Conservation (phyloP, 2,329 filamentous ascomycete genomes). For the Hypoxylon sp. region DNA sequence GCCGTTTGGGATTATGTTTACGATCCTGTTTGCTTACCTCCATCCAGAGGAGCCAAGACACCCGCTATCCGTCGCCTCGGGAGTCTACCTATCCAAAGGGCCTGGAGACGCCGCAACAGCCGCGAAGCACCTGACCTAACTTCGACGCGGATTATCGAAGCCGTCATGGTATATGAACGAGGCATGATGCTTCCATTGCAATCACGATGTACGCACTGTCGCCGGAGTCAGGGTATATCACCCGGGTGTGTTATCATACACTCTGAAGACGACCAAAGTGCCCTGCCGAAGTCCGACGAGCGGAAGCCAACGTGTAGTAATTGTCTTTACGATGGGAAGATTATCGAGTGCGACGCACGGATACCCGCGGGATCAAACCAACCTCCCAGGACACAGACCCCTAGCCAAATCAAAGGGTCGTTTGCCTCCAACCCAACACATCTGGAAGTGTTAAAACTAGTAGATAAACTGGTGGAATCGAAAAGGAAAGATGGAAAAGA, state of each 20-base stretch:
- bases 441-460: constrained; percentile 34
- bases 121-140: constrained; percentile 26
- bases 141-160: constrained; percentile 27
- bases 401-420: constrained; percentile 19
- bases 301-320: constrained; percentile 31
- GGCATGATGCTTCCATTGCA: constrained; percentile 29
- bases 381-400: constrained; percentile 21
- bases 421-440: constrained; percentile 24
- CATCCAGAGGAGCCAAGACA: constrained; percentile 25
- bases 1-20: constrained; percentile 37
- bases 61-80: constrained; percentile 29
- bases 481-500: constrained; percentile 15
- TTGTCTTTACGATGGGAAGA: constrained; percentile 31
- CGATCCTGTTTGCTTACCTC: constrained; percentile 36
- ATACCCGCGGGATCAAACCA: constrained; percentile 4
- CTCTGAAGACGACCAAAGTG: constrained; percentile 1
- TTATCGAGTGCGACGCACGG: constrained; percentile 21
- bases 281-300: neutral
- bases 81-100: constrained; percentile 27
- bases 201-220: constrained; percentile 30
- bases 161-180: constrained; percentile 38
- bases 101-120: constrained; percentile 34
- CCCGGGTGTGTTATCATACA: constrained; percentile 32
- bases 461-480: constrained; percentile 31
- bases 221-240: constrained; percentile 25